Base-by-base conservation (phyloP, 768 basidiomycete genomes). In the Hericium erinaceus region DNA sequence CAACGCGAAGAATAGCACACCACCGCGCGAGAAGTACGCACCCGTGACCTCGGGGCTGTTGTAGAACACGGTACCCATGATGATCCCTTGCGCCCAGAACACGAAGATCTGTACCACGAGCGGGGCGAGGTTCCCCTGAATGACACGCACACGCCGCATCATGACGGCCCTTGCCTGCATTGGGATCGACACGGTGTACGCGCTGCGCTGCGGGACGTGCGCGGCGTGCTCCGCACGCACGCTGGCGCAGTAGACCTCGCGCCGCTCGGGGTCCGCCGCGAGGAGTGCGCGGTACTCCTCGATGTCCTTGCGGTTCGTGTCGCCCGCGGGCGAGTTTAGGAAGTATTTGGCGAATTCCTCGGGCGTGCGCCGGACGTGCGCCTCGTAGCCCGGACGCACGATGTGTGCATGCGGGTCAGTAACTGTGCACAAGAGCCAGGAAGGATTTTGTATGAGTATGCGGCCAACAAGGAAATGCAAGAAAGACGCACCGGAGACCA, bases 11-110 rank as follows among this genome's bases (percentile, higher is more conserved):
- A 87, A 91, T 18, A 92, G 73, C 22, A 86, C 75, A 70, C 89
- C 84, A 40, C 87, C 88, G 18, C 89, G 80, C n/a, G 85, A 83
- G 74, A 87, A 90, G 66, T 80, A 85, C 11, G 80, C 81, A 13
- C 74, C 68, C 0, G 88, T 87, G 7, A 72, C 71, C 15, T 80
- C 72, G 0, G 79, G 74, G 38, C 83, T 70, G 9, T 77, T 72
- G 57, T 81, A 74, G 74, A 87, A 92, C 28, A 87, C 78, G 0
- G 81, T 82, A 26, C 87, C 87, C 53, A 85, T 76, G 55, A 80
- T 75, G 51, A 77, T 64, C 40, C 76, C 75, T 60, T 81, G 78
- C 61, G 83, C 72, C 33, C 82, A 62, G 66, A 81, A 84, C 10
- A 77, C 73, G 44, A 82, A 83, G 62, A 68, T 51, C 57, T 67